A percentile compares a stretch with the other conserved stretches of the same genome.
These are phyloP conservation scores for Vigna angularis DNA, from an alignment of 306 rosid species.

Conservation along the genomic window DNA sequence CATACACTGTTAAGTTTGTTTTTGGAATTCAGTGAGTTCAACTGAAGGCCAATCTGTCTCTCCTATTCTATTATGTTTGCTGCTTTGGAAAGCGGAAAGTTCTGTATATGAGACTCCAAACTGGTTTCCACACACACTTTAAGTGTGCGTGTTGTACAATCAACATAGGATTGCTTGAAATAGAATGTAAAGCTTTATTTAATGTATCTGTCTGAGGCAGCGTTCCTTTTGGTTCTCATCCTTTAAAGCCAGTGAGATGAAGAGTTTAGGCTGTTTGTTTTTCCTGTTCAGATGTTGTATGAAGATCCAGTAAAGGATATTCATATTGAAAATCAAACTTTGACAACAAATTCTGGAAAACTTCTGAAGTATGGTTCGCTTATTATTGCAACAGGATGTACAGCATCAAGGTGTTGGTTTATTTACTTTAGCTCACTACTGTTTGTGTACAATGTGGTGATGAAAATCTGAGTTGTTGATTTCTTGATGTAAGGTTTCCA, in stretches of 20 bases:
- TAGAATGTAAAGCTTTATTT: constrained; percentile 18
- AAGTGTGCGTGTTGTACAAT: constrained; percentile 12
- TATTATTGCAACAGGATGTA: constrained; percentile 83
- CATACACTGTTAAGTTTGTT: background rate
- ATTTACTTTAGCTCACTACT: constrained; percentile 22
- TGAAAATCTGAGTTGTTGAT: constrained; percentile 39
- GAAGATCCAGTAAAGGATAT: constrained; percentile 72
- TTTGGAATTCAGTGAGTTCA: too few relatives aligned
- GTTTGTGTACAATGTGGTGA: constrained; percentile 24
- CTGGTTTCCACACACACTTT: too few relatives aligned
- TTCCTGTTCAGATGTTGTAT: constrained; percentile 66
- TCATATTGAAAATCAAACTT: constrained; percentile 71
- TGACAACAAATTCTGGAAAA: constrained; percentile 84
- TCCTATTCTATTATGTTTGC: too few relatives aligned
- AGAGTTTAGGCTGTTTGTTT: constrained; percentile 24
- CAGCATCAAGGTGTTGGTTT: constrained; percentile 76
- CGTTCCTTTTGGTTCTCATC: background rate
- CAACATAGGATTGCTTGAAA: constrained; percentile 29
- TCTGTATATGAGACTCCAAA: too few relatives aligned
- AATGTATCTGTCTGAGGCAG: background rate
- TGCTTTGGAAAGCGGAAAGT: too few relatives aligned
- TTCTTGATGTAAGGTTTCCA: constrained; percentile 69
- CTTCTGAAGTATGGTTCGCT: constrained; percentile 86
- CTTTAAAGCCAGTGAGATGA: constrained; percentile 12
- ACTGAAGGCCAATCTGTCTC: too few relatives aligned